Evolutionary conservation across 768 basidiomycete species (phyloP).

Genomic region (Lyophyllum shimeji): DNA sequence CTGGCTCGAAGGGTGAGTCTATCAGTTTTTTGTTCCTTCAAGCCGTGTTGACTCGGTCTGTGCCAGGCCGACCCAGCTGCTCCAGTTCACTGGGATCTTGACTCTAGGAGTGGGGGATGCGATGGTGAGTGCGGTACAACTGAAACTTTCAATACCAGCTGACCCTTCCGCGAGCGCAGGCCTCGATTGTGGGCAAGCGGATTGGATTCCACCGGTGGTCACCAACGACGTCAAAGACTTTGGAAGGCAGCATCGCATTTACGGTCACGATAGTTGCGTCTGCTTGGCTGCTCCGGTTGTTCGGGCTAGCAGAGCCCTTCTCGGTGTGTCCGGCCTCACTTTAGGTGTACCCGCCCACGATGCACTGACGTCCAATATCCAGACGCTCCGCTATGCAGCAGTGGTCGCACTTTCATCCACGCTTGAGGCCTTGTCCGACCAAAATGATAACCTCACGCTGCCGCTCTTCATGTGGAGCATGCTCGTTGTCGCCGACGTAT

Average conservation of each 20-base stretch:
- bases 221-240: constrained; percentile 77
- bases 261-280: constrained; percentile 64
- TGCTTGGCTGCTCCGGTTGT: constrained; percentile 69
- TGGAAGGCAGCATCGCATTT: constrained; percentile 91
- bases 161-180: constrained; percentile 42
- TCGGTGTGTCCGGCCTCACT: constrained; percentile 56
- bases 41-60: neutral
- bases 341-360: neutral
- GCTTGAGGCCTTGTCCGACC: constrained; percentile 89
- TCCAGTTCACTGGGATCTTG: constrained; percentile 82
- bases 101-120: constrained; percentile 93
- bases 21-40: neutral
- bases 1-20: constrained; percentile 90
- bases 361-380: constrained; percentile 9
- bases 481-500: constrained; percentile 56
- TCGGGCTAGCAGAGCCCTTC: constrained; percentile 71
- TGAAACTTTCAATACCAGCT: neutral
- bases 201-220: constrained; percentile 85
- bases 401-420: constrained; percentile 66
- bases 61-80: constrained; percentile 39
- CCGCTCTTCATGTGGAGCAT: constrained; percentile 97
- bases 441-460: constrained; percentile 96
- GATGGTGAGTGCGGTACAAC: constrained; percentile 50
- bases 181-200: constrained; percentile 89
- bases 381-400: constrained; percentile 68